Evolutionary conservation across 2,329 filamentous ascomycete species (phyloP).

Genomic region (Verticillium klebahnii): DNA sequence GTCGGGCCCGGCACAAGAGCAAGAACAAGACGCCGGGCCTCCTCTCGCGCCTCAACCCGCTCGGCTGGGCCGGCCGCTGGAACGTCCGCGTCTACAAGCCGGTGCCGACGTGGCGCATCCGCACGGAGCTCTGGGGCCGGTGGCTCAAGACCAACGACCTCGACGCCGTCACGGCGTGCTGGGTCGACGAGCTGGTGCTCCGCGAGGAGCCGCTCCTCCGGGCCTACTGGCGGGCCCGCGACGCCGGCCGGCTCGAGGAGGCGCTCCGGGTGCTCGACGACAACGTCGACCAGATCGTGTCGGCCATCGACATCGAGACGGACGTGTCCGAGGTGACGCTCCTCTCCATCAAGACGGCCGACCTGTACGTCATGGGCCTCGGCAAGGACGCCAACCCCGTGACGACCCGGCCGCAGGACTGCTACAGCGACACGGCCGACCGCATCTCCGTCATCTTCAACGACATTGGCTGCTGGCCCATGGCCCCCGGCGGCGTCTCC

Average conservation of each 20-base stretch:
- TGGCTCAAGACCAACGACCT: constrained; percentile 41
- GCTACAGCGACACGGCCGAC: constrained; percentile 40
- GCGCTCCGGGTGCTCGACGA: constrained; percentile 38
- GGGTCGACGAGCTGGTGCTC: constrained; percentile 44
- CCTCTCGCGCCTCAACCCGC: constrained; percentile 18
- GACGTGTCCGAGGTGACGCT: constrained; percentile 31
- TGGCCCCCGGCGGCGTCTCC: constrained; percentile 49
- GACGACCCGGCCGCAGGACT: constrained; percentile 31
- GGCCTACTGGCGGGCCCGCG: constrained; percentile 39
- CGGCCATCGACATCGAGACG: constrained; percentile 31
- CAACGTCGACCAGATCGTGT: constrained; percentile 28
- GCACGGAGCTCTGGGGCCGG: constrained; percentile 44
- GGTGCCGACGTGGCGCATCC: constrained; percentile 39
- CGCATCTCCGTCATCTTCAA: constrained; percentile 46
- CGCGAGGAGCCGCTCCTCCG: constrained; percentile 38
- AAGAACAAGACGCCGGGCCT: constrained; percentile 12
- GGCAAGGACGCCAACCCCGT: constrained; percentile 35
- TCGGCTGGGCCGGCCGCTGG: constrained; percentile 16
- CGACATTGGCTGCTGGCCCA: constrained; percentile 49
- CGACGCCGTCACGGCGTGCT: constrained; percentile 43
- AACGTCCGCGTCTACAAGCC: constrained; percentile 23
- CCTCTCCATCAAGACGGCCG: constrained; percentile 31
- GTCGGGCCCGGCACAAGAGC: constrained; percentile 4
- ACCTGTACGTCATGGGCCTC: constrained; percentile 36
- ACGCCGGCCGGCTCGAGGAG: constrained; percentile 33